phyloP scores from a whole-genome alignment of 441 rosid genomes.

The Viola pubescens region DNA sequence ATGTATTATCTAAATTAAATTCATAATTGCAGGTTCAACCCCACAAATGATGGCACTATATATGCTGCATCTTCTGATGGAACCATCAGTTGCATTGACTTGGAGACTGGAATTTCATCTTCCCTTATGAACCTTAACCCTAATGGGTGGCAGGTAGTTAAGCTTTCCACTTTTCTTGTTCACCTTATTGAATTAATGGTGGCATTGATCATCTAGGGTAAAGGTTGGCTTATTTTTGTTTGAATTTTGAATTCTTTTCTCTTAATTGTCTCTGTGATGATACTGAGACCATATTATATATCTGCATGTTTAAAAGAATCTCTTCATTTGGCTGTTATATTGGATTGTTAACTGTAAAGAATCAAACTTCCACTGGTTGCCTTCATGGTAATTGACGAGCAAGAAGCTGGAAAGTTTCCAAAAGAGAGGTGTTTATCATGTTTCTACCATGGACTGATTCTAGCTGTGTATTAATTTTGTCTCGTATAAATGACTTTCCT shows the following conservation, averaged over 20 bases:
- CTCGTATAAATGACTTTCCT: background rate
- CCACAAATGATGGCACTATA: slow-evolving; percentile 63
- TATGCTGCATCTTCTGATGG: slow-evolving; percentile 94
- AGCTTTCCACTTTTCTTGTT: background rate
- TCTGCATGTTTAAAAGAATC: background rate
- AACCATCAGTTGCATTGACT: slow-evolving; percentile 78
- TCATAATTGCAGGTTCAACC: slow-evolving; percentile 48
- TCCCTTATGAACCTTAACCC: slow-evolving; percentile 82
- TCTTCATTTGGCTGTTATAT: background rate
- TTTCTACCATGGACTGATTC: background rate
- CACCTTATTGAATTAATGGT: too few relatives aligned
- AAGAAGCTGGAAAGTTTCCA: background rate
- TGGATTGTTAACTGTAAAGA: background rate
- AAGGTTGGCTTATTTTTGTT: background rate
- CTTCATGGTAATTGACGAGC: background rate
- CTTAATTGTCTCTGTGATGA: background rate
- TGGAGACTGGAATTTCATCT: slow-evolving; percentile 80
- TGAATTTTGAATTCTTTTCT: background rate
- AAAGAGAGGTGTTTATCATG: background rate
- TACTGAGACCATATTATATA: background rate
- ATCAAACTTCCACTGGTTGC: background rate
- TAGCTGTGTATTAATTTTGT: background rate
- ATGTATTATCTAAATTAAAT: background rate
- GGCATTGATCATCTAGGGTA: too few relatives aligned
- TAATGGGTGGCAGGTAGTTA: slow-evolving; percentile 78